These are phyloP conservation scores for Pyrenochaeta sp. DNA, from an alignment of 2,329 filamentous ascomycete species.

Conservation along the genomic window DNA sequence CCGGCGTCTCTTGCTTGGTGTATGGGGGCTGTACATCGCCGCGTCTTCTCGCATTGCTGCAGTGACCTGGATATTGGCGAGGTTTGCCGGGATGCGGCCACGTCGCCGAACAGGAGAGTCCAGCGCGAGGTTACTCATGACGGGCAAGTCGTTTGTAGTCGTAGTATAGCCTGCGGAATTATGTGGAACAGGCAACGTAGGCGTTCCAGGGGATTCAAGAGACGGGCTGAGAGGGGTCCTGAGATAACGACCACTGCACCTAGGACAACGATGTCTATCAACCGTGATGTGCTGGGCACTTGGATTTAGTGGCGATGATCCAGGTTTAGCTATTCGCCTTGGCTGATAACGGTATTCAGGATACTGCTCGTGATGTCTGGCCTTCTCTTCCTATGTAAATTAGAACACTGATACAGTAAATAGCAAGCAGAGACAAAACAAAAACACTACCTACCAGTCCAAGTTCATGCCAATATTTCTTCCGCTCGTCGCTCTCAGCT, in stretches of 20 bases:
- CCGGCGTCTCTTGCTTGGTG: constrained; percentile 46
- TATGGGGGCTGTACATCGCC: constrained; percentile 39
- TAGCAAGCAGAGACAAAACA: too few relatives aligned
- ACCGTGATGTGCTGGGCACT: constrained; percentile 44
- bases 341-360: constrained; percentile 96
- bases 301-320: constrained; percentile 45
- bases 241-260: constrained; percentile 74
- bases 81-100: constrained; percentile 30
- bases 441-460: constrained; percentile 69
- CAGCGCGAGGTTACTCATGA: constrained; percentile 52
- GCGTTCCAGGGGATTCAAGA: constrained; percentile 52
- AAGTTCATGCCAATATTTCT: constrained; percentile 85
- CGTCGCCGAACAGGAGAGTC: constrained; percentile 42
- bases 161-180: constrained; percentile 40
- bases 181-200: constrained; percentile 50
- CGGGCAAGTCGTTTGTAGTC: constrained; percentile 43
- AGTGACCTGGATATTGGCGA: constrained; percentile 39
- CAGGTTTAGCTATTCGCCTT: constrained; percentile 58
- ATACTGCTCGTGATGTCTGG: constrained; percentile 85
- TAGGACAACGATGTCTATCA: constrained; percentile 66
- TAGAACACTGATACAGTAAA: too few relatives aligned
- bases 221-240: constrained; percentile 67
- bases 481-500: constrained; percentile 74
- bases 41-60: constrained; percentile 30
- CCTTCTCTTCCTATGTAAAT: constrained; percentile 76